Percentiles rank a stretch among this genome's conserved stretches.
These are phyloP conservation scores for Mycena venus DNA, from an alignment of 768 basidiomycete species.

Conservation along the genomic window DNA sequence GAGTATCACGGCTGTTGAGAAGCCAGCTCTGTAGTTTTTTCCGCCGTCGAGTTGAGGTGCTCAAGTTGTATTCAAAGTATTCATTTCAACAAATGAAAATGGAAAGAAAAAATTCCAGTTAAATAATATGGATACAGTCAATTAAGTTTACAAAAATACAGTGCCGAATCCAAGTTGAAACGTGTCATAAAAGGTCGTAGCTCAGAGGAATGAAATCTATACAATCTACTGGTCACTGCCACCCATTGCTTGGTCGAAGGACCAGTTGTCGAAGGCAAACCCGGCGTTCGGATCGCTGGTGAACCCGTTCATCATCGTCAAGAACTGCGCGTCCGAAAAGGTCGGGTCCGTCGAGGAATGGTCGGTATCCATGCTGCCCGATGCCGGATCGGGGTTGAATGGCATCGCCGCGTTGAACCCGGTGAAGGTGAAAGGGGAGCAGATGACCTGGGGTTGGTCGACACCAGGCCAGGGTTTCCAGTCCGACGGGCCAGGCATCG, in stretches of 20 bases:
- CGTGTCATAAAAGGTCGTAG: background rate
- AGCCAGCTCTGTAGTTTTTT: background rate
- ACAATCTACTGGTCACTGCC: background rate
- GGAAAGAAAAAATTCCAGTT: background rate
- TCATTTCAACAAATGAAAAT: conserved; percentile 23
- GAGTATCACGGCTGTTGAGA: conserved; percentile 45
- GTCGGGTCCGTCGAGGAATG: background rate
- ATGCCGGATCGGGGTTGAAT: conserved; percentile 1
- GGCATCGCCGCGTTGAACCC: background rate
- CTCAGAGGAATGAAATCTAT: background rate
- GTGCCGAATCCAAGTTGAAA: background rate
- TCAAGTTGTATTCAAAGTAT: background rate
- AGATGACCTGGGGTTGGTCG: conserved; percentile 1
- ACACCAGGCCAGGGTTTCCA: background rate
- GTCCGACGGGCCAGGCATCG: conserved; percentile 19
- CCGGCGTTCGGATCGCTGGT: background rate
- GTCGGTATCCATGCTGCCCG: background rate
- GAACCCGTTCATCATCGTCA: conserved; percentile 3
- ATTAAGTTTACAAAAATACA: conserved; percentile 27
- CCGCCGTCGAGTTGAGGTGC: too few species aligned
- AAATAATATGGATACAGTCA: conserved; percentile 25
- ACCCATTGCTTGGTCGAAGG: background rate
- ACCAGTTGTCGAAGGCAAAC: conserved; percentile 8
- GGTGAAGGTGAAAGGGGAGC: conserved; percentile 10
- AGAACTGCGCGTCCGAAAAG: conserved; percentile 9